Percentiles rank a stretch among this genome's conserved stretches.
phyloP scores from a whole-genome alignment of 2,329 filamentous ascomycete species.

The Tricladium varicosporioides region DNA sequence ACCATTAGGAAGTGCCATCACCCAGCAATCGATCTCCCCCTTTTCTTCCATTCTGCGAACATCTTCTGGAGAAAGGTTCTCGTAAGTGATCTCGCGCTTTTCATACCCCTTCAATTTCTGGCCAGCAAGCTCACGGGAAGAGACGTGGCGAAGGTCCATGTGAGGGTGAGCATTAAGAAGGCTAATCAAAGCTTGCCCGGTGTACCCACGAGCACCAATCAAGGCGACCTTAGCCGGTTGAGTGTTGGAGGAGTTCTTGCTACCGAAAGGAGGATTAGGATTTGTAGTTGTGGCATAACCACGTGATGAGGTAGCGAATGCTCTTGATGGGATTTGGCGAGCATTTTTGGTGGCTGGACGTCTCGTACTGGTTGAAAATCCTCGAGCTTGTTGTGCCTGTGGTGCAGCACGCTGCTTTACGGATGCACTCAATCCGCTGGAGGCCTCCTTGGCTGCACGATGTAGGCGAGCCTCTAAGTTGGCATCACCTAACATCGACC shows the following conservation, averaged over 20 bases:
- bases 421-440: slow-evolving; percentile 51
- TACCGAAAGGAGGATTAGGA: slow-evolving; percentile 85
- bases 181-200: slow-evolving; percentile 84
- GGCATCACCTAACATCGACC: slow-evolving; percentile 83
- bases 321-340: slow-evolving; percentile 12
- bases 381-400: slow-evolving; percentile 60
- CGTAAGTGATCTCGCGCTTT: slow-evolving; percentile 89
- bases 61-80: slow-evolving; percentile 85
- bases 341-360: slow-evolving; percentile 33
- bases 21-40: slow-evolving; percentile 90
- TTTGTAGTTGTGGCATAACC: slow-evolving; percentile 68
- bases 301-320: slow-evolving; percentile 35
- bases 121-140: slow-evolving; percentile 86
- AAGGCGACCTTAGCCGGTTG: slow-evolving; percentile 78
- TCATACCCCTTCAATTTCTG: slow-evolving; percentile 85
- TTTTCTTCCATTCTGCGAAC: slow-evolving; percentile 80
- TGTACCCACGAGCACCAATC: slow-evolving; percentile 91
- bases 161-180: slow-evolving; percentile 85
- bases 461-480: slow-evolving; percentile 86
- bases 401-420: slow-evolving; percentile 43
- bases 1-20: slow-evolving; percentile 94
- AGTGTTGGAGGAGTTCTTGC: slow-evolving; percentile 82
- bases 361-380: slow-evolving; percentile 62
- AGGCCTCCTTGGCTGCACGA: slow-evolving; percentile 69
- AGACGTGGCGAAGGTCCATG: slow-evolving; percentile 88